Conservation (phyloP, 2,329 filamentous ascomycete genomes). For the Apiospora pterosperma region DNA sequence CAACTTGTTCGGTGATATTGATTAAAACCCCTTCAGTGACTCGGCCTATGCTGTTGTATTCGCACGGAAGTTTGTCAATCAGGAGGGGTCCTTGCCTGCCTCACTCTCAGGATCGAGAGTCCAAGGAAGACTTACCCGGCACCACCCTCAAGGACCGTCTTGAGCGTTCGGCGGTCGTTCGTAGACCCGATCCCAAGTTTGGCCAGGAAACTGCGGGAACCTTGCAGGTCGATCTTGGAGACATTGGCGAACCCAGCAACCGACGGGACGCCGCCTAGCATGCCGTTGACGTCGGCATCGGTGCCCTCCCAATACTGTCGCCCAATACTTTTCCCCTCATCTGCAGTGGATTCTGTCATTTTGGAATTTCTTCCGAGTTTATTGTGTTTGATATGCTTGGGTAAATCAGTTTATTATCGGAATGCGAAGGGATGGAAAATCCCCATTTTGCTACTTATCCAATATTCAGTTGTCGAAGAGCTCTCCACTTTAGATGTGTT, state of each 20-base stretch:
- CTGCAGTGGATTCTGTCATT: too few species aligned
- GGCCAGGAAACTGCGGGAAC: conserved; percentile 66
- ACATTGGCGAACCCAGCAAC: conserved; percentile 50
- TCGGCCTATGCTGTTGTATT: conserved; percentile 66
- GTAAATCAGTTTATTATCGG: too few species aligned
- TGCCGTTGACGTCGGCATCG: conserved; percentile 57
- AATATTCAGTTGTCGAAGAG: too few species aligned
- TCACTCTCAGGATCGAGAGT: too few species aligned
- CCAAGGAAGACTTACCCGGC: conserved; percentile 31
- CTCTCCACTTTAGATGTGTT: too few species aligned
- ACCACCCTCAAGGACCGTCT: conserved; percentile 35
- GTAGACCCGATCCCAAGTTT: conserved; percentile 55
- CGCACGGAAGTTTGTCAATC: not conserved
- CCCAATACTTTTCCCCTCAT: too few species aligned
- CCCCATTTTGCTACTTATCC: too few species aligned
- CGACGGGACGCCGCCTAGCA: conserved; percentile 60
- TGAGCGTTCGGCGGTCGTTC: conserved; percentile 25
- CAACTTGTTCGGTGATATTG: conserved; percentile 65
- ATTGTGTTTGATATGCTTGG: too few species aligned
- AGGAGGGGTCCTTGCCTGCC: not conserved
- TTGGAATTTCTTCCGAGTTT: too few species aligned
- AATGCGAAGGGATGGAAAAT: too few species aligned
- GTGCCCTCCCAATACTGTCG: conserved; percentile 43
- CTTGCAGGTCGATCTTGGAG: conserved; percentile 67
- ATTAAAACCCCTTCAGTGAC: conserved; percentile 77